Evolutionary conservation across 2,329 filamentous ascomycete species (phyloP), one percentile per base, ranked within the genome.

Genomic region (Tolypocladium cylindrosporum): DNA sequence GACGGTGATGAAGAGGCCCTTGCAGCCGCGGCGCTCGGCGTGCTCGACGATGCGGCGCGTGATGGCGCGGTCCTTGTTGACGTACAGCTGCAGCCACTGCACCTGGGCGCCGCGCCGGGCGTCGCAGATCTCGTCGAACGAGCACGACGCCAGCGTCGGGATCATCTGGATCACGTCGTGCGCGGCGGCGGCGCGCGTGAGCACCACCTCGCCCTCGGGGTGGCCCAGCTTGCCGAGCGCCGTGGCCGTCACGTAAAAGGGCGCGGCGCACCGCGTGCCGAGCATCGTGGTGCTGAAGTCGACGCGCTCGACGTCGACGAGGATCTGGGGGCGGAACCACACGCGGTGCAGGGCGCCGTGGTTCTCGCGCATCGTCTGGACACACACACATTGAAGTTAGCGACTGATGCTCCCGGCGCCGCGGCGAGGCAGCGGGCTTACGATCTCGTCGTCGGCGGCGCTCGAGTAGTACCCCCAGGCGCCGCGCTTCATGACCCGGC

Each of bases 161-260:
- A 99, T 97, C 94, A 99, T 99, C 75, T 99, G 94, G 61, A 97
- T 84, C 55, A 97, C 88, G 69, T 92, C 85, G 79, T 97, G 93
- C 69, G 88, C 90, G 70, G 82, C 81, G 2, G 94, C 88, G 19
- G 91, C 91, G 58, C 86, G 83, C 0, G 94, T 97, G 59, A 99
- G 82, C 11, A 96, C 79, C 6, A 97, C 91, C 73, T 99, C 94
- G 65, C 94, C 94, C 72, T 97, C 94, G 0, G 89, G 89, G 70
- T 99, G 83, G 59, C 94, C 94, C 4, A 99, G 85, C 75, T 97
- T 97, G 65, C 94, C 94, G 9, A 99, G 83, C 0, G 94, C 94
- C 8, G 94, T 97, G 51, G 94, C 94, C 1, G 94, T 97, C 24
- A 99, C 88, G 75, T 99, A 99, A 77, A 97, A 95, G 27, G 94